Base-by-base conservation (phyloP, 441 rosid species). In the Metrosideros polymorpha region DNA sequence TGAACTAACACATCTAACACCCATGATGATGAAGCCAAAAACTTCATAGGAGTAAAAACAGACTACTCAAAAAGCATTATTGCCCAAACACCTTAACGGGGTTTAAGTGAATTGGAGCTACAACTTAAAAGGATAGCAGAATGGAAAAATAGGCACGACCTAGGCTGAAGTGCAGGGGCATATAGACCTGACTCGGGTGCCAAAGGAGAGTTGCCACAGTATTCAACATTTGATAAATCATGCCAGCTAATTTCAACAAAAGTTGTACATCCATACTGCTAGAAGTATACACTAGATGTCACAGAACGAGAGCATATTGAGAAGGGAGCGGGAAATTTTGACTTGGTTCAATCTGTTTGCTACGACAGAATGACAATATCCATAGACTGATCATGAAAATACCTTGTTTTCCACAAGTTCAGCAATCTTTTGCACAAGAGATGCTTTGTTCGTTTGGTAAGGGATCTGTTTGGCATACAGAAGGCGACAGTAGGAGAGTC, bases 401-500 rank as follows among this genome's bases (percentile, higher is more conserved):
- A 97, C 99, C 99, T 96, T 96, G 87, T 85, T 92, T 90, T 96
- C 99, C 61, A 97, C 99, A 87, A 96, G 98, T 87, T 96, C 99
- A 71, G 99, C 99, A 90, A 97, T 96, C 94, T 96, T 97, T 93
- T 96, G 93, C 91, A 97, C 97, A 45, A 97, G 98, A 17, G 93
- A 93, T 86, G 99, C 93, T 92, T 97, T 96, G 92, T 96, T 97
- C 59, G 96, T 94, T 89, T 95, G 99, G 88, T 96, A 97, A 87
- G 99, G 99, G 88, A 97, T 89, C 99, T 97, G 94, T 87, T 86
- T 27, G 91, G 92, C 84, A 59, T 30, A 86, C 85, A 88, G 85
- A 86, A 88, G 66, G 57, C 30, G 43, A 88, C 84, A 51, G 29
- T 43, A 84, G 85, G 52, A 76, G 47, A 86, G 53, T 82, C 83